These are phyloP conservation scores for Suaeda aralocaspica DNA, from an alignment of 148 eudicot species.

Conservation along the genomic window DNA sequence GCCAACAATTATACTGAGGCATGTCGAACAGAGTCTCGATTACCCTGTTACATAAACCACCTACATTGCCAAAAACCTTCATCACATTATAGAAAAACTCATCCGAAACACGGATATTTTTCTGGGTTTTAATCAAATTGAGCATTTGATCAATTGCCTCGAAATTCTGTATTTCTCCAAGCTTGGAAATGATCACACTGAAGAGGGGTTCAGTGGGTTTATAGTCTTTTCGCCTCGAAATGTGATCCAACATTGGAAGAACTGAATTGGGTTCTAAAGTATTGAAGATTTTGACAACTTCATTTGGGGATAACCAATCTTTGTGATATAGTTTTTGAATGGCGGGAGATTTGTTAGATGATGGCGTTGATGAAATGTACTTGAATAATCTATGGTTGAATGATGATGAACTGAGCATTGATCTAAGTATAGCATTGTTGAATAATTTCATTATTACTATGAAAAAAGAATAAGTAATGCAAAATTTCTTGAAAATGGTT, in stretches of 20 bases:
- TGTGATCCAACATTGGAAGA: conserved; percentile 40
- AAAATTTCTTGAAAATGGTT: too few relatives aligned
- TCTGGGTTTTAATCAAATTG: conserved; percentile 46
- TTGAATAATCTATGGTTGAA: conserved; percentile 12
- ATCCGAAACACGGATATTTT: conserved; percentile 57
- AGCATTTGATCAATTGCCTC: conserved; percentile 54
- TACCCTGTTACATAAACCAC: conserved; percentile 51
- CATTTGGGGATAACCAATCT: conserved; percentile 76
- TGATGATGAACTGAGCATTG: too few relatives aligned
- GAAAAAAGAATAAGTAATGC: background rate
- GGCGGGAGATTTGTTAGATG: conserved; percentile 5
- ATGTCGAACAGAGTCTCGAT: conserved; percentile 65
- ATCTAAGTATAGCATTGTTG: background rate
- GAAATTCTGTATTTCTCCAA: conserved; percentile 47
- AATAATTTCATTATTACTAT: background rate
- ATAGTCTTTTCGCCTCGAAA: conserved; percentile 68
- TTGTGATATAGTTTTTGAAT: conserved; percentile 40
- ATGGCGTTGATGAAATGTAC: conserved; percentile 2
- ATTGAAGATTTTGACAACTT: conserved; percentile 54
- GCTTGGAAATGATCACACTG: conserved; percentile 47
- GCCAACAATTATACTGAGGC: conserved; percentile 71
- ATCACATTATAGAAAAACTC: conserved; percentile 59
- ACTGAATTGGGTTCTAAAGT: conserved; percentile 48
- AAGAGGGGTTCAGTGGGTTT: conserved; percentile 71
- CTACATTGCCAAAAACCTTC: conserved; percentile 63